Evolutionary conservation across 306 rosid genomes (phyloP), one percentile per base, ranked within the genome.

Genomic region (Prosopis cineraria): DNA sequence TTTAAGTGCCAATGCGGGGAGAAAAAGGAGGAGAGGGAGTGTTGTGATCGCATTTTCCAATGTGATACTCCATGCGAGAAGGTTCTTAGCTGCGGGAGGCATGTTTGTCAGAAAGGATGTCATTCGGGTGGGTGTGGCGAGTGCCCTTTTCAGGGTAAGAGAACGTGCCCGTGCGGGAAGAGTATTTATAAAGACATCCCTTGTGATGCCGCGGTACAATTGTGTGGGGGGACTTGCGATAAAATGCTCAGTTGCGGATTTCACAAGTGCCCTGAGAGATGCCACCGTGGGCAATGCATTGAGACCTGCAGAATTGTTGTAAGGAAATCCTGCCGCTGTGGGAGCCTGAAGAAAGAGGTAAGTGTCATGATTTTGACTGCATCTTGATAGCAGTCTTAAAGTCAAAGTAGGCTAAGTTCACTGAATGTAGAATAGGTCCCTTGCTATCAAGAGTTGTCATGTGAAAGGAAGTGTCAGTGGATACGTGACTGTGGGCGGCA

Each of bases 311-410:
- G 98, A 79, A 74, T 30, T 40, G 95, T 95, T 72, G 97, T 91
- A 68, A 82, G 34, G 71, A 95, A 95, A 87, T 86, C 65, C 1
- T 95, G 98, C 82, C 88, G 98, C 10, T 95, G 98, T 31, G 90
- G 98, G 31, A 88, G 98, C 86, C 87, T 95, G 72, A 92, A 77
- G 91, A 95, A 95, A 89, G 96, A 95, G 91, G 98, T 91, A 73
- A 56, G 82, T 86, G 25, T 20, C 80, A 27, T 34, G 41, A 70
- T 63, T 73, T 48, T 86, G 41, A 44, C 31, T 84, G 83, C 56
- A 60, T 77, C 24, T 80, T 63, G 9, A 10, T 77, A 43, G 27
- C 36, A 10, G 59, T 40, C 27, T 43, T 33, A 65, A 59, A 41
- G 68, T 82, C 25, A 52, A 50, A 50, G 66, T 80, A 22, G 80